These are phyloP conservation scores for Nasturtium officinale DNA, from an alignment of 345 rosid species.

Conservation along the genomic window DNA sequence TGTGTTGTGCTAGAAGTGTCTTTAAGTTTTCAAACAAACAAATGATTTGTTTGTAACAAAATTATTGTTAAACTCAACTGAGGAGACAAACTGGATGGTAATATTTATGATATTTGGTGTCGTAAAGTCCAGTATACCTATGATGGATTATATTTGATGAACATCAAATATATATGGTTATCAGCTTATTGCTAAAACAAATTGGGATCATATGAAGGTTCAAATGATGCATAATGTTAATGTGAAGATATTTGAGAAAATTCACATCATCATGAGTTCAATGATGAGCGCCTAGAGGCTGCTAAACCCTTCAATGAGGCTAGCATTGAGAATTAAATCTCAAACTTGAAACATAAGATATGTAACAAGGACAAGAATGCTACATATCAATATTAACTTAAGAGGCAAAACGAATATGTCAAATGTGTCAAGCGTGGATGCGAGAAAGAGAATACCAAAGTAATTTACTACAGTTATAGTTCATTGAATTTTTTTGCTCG, in stretches of 20 bases:
- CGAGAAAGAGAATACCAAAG: not conserved
- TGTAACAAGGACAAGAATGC: not conserved
- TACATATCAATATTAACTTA: not conserved
- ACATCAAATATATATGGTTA: not conserved
- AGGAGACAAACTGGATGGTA: constrained; percentile 3
- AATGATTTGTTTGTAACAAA: not conserved
- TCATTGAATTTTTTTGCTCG: not conserved
- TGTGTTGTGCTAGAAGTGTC: not conserved
- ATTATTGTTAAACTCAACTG: not conserved
- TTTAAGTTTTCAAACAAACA: not conserved
- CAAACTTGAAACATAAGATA: not conserved
- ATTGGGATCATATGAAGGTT: not conserved
- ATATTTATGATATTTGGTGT: not conserved
- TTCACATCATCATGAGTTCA: not conserved
- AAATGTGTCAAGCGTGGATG: not conserved
- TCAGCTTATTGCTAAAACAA: not conserved
- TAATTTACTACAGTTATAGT: not conserved
- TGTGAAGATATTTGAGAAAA: not conserved
- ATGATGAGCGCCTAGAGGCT: not conserved
- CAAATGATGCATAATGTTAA: not conserved
- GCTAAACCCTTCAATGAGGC: no score
- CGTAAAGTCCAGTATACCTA: no score
- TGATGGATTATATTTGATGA: no score
- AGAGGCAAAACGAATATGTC: not conserved
- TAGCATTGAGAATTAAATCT: not conserved